Evolutionary conservation across 371 early-diverging fungal genomes (phyloP).

Genomic region (Mucor ambiguus): DNA sequence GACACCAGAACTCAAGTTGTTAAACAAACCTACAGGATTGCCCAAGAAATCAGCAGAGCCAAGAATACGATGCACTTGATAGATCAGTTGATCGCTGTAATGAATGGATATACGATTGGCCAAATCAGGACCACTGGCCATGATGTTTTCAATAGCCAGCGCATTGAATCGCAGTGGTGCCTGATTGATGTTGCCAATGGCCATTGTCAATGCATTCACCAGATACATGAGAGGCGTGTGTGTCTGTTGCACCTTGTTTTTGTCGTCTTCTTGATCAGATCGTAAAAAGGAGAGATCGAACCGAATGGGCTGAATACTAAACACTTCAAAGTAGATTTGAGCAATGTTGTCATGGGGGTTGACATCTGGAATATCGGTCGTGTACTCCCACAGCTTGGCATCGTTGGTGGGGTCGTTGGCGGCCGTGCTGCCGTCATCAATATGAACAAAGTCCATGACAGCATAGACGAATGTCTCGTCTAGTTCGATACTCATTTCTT

Average conservation of each 20-base stretch:
- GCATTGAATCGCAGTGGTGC: constrained; percentile 93
- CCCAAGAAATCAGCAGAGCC: constrained; percentile 98
- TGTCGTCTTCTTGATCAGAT: constrained; percentile 72
- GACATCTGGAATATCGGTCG: constrained; percentile 74
- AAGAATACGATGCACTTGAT: constrained; percentile 90
- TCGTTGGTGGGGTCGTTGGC: background rate
- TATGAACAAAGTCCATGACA: constrained; percentile 83
- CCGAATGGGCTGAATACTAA: constrained; percentile 94
- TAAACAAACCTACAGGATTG: constrained; percentile 98
- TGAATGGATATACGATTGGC: constrained; percentile 80
- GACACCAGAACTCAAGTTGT: constrained; percentile 93
- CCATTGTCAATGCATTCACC: constrained; percentile 93
- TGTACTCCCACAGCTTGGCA: constrained; percentile 50
- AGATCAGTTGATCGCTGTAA: constrained; percentile 88
- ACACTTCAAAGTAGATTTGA: constrained; percentile 91
- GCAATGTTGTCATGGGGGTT: constrained; percentile 63
- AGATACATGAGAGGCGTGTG: constrained; percentile 40
- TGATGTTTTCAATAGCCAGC: constrained; percentile 87
- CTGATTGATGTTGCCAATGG: constrained; percentile 94
- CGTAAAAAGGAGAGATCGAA: constrained; percentile 92
- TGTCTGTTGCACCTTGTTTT: constrained; percentile 20
- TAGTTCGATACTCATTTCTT: constrained; percentile 90
- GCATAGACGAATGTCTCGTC: constrained; percentile 91
- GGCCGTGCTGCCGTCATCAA: constrained; percentile 53
- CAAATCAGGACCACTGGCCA: constrained; percentile 77